A percentile compares a stretch with the other conserved stretches of the same genome.
Conservation (phyloP, 2,329 filamentous ascomycete species). For the Beauveria varroae region DNA sequence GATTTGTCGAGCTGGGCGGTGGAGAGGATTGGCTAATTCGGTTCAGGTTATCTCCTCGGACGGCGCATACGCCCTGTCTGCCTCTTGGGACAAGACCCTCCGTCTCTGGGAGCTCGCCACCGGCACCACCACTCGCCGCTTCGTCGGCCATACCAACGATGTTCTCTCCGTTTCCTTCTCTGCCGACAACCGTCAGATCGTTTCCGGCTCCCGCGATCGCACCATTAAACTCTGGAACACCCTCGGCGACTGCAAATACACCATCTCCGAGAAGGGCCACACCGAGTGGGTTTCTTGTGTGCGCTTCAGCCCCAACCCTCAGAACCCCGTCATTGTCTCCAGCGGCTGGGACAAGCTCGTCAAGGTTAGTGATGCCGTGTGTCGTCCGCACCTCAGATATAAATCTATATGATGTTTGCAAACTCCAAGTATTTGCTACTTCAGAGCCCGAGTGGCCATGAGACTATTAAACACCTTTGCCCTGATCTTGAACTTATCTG, state of each 20-base stretch:
- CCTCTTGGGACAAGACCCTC: conserved; percentile 99
- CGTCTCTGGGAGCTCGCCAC: conserved; percentile 98
- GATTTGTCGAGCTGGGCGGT: not conserved
- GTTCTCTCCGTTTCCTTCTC: conserved; percentile 99
- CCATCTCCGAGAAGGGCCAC: conserved; percentile 99
- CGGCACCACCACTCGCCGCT: conserved; percentile 93
- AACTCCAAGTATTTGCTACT: conserved; percentile 99
- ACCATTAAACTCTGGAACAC: conserved; percentile 99
- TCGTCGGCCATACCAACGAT: conserved; percentile 99
- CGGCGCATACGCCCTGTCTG: conserved; percentile 96
- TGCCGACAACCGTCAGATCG: conserved; percentile 99
- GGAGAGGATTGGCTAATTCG: conserved; percentile 18
- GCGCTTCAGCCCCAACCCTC: conserved; percentile 98
- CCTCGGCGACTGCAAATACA: conserved; percentile 99
- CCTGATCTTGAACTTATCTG: conserved; percentile 56
- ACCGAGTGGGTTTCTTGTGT: conserved; percentile 99
- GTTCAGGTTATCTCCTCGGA: conserved; percentile 94
- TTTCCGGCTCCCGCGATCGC: conserved; percentile 95
- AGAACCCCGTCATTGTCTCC: conserved; percentile 99
- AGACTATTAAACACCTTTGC: conserved; percentile 88
- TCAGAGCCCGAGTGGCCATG: conserved; percentile 95
- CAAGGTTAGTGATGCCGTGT: conserved; percentile 66
- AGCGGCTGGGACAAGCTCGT: conserved; percentile 99
- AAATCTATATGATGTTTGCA: conserved; percentile 81
- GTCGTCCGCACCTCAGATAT: not conserved